phyloP scores from a whole-genome alignment of 2,329 filamentous ascomycete species.

The Beauveria scarabaeidicola region DNA sequence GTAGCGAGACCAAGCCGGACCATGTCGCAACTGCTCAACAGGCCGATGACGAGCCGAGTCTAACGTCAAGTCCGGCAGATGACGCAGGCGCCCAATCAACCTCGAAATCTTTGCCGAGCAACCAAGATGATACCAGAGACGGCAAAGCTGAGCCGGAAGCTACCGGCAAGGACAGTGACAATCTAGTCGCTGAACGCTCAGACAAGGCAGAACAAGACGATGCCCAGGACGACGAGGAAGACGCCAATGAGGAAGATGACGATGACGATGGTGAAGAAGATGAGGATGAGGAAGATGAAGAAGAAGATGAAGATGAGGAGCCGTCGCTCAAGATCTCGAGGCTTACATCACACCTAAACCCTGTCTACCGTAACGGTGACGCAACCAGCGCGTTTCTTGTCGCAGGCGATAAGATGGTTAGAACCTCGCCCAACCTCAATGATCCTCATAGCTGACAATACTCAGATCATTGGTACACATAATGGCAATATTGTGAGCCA shows the following conservation, averaged over 20 bases:
- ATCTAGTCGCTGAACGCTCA: no score
- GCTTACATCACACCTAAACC: slow-evolving; percentile 68
- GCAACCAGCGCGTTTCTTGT: slow-evolving; percentile 86
- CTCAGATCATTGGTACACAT: slow-evolving; percentile 81
- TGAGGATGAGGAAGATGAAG: slow-evolving; percentile 52
- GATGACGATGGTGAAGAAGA: slow-evolving; percentile 38
- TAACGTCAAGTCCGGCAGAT: neutral
- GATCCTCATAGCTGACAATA: slow-evolving; percentile 23
- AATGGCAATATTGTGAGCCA: slow-evolving; percentile 84
- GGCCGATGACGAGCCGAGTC: neutral
- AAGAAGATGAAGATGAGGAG: slow-evolving; percentile 81
- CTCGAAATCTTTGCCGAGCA: neutral
- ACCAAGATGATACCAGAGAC: neutral
- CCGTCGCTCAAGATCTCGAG: slow-evolving; percentile 89
- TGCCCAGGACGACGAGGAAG: slow-evolving; percentile 18
- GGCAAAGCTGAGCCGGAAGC: neutral
- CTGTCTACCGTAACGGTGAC: slow-evolving; percentile 90
- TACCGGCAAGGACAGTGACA: neutral
- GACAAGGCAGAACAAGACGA: slow-evolving; percentile 12
- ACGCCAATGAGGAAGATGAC: slow-evolving; percentile 30
- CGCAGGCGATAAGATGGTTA: slow-evolving; percentile 92
- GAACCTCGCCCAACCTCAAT: slow-evolving; percentile 14
- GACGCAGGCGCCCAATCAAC: neutral
- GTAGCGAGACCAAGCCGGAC: slow-evolving; percentile 6
- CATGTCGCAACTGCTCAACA: neutral